Evolutionary conservation across 108 stramenopile genomes (phyloP).

Genomic region (Licmophora abbreviata): DNA sequence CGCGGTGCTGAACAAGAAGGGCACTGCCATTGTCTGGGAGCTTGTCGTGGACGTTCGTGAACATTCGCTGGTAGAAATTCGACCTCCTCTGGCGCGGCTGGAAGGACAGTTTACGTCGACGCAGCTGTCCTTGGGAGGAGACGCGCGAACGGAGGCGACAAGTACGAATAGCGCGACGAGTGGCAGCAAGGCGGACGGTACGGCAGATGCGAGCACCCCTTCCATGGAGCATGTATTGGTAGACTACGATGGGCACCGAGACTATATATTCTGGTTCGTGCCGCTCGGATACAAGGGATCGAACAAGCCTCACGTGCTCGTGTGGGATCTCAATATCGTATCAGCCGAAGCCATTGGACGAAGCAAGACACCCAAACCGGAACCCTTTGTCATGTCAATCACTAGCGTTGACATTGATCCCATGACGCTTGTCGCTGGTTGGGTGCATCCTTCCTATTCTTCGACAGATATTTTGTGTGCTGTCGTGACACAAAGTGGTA

Average conservation of each 20-base stretch:
- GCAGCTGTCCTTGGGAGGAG: neutral
- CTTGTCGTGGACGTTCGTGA: slow-evolving; percentile 12
- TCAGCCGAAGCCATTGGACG: slow-evolving; percentile 4
- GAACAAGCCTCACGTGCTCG: slow-evolving; percentile 18
- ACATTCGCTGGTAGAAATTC: slow-evolving; percentile 27
- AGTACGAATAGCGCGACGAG: neutral
- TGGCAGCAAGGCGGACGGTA: neutral
- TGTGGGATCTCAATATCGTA: slow-evolving; percentile 37
- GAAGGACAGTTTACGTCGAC: slow-evolving; percentile 20
- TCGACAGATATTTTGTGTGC: slow-evolving; percentile 21
- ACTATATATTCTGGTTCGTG: slow-evolving; percentile 49
- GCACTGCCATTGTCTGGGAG: slow-evolving; percentile 48
- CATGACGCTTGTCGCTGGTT: slow-evolving; percentile 21
- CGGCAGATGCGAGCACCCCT: neutral
- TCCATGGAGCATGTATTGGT: slow-evolving; percentile 37
- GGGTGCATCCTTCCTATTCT: slow-evolving; percentile 28
- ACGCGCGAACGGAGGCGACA: neutral
- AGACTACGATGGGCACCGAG: slow-evolving; percentile 51
- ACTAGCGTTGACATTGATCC: neutral
- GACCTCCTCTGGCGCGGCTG: slow-evolving; percentile 36
- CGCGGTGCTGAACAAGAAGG: slow-evolving; percentile 46
- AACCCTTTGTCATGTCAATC: slow-evolving; percentile 5
- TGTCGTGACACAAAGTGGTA: slow-evolving; percentile 27
- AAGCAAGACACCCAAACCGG: neutral
- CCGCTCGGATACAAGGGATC: slow-evolving; percentile 17